Evolutionary conservation across 2,329 filamentous ascomycete species (phyloP).

Genomic region (Botrytis cinerea): DNA sequence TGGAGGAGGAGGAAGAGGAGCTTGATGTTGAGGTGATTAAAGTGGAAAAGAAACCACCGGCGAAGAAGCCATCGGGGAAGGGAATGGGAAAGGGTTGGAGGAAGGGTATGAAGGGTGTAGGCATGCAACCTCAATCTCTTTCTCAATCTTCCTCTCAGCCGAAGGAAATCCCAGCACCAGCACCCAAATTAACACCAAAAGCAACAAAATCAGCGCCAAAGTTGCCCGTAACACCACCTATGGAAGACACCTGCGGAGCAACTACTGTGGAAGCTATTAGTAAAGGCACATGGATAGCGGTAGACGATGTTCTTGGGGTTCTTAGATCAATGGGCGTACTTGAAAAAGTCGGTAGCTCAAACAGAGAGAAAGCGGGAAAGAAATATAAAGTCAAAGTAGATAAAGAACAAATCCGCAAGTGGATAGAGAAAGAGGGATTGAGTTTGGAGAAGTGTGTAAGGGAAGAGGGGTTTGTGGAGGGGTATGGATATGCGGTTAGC

Average conservation of each 20-base stretch:
- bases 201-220: neutral
- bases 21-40: constrained; percentile 52
- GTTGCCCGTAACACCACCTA: neutral
- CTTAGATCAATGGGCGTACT: constrained; percentile 79
- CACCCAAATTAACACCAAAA: neutral
- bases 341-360: constrained; percentile 52
- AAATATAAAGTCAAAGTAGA: constrained; percentile 55
- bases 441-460: constrained; percentile 68
- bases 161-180: neutral
- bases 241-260: neutral
- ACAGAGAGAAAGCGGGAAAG: constrained; percentile 44
- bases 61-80: constrained; percentile 18
- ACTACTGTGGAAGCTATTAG: constrained; percentile 65
- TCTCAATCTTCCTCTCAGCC: neutral
- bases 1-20: constrained; percentile 34
- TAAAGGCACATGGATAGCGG: constrained; percentile 76
- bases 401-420: constrained; percentile 53
- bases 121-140: constrained; percentile 17
- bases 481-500: constrained; percentile 55
- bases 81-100: constrained; percentile 24
- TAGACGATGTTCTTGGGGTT: constrained; percentile 78
- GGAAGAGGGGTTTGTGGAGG: constrained; percentile 71
- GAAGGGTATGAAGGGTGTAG: constrained; percentile 23
- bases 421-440: constrained; percentile 74
- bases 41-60: neutral